Evolutionary conservation across 2,329 filamentous ascomycete genomes (phyloP), one percentile per base, ranked within the genome.

Genomic region (Canariomyces notabilis): DNA sequence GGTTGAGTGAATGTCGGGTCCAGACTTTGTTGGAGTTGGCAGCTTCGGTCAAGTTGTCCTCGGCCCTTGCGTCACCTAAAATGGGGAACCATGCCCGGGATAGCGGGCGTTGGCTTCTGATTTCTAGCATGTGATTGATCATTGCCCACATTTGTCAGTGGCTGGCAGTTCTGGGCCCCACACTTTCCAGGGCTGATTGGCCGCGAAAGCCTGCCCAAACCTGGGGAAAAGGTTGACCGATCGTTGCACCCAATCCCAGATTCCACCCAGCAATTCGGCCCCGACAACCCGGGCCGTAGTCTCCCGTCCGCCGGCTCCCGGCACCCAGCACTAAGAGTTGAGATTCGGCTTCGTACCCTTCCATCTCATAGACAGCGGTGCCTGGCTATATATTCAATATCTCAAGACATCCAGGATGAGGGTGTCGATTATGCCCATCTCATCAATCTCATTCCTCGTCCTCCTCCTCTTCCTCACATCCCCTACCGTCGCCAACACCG

Each of bases 401-500:
- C 14, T 29, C 37, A 15, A 22, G 9, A 11, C 16, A 31, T 4
- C 18, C 19, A 29, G 12, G 21, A 42, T 42, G 37, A 20, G 36
- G 6, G 12, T 19, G 16, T 33, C 16, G 22, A 33, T 23, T 20
- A 19, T 8, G 15, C 19, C 16, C 34, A 29, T 29, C 26, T 9
- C 14, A 9, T 29, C 26, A 49, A 43, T 16, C 29, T 48, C 22
- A 26, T 16, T 42, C 40, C 29, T 45, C 29, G 16, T 55, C 14
- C 11, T 43, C 19, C 41, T 60, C 29, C 42, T 49, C 20, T 37
- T 55, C 9, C 40, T 59, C 21, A 32, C 51, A 15, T 44, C 50
- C 2, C 14, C 43, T 3, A 56, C 39, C 6, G 59, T 64, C 56
- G 89, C 85, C 64, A 97, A 98, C 65, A 85, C 86, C 45, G 93